Base-by-base conservation (phyloP, 495 filamentous ascomycete species). In the Podospora pseudoanserina region DNA sequence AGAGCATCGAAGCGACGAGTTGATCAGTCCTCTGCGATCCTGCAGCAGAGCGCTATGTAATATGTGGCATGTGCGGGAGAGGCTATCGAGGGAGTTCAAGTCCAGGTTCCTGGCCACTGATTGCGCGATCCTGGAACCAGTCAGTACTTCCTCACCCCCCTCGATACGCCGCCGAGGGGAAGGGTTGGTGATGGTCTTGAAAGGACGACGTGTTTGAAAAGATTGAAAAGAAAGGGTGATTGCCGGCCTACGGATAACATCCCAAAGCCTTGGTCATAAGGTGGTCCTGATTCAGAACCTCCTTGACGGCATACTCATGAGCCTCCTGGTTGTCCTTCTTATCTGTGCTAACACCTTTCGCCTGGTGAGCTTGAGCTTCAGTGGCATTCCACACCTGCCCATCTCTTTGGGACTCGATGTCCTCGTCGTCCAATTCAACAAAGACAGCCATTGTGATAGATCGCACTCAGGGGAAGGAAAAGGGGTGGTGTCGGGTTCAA, bases 211-310 rank as follows among this genome's bases (percentile, higher is more conserved):
- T 27, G 64, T 55, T 56, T 68, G 66, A 74, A 71, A 66, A 67
- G 60, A 69, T 57, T 72, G 63, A 59, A 23, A 59, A 59, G 56
- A 53, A 26, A 65, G 58, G 61, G 77, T 86, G 78, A 71, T 70
- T 75, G 73, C 72, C 68, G 72, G 79, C 83, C 71, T 84, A 97
- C 93, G 93, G 93, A 85, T 97, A 97, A 81, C 92, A 95, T 71
- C 89, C 89, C 79, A 97, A 82, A 70, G 91, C 90, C 74, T 87
- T 85, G 34, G 92, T 90, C 81, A 94, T 89, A 65, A 83, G 82
- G 79, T 87, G 82, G 79, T 87, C 90, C 73, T 83, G 76, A 74
- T 92, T 94, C 58, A 83, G 86, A 79, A 87, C 87, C 63, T 85
- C 81, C 73, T 82, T 81, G 68, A 77, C 79, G 60, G 68, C 67